Conservation (phyloP, 1,139 yeast species). For the Trichomonascaceae sp. region DNA sequence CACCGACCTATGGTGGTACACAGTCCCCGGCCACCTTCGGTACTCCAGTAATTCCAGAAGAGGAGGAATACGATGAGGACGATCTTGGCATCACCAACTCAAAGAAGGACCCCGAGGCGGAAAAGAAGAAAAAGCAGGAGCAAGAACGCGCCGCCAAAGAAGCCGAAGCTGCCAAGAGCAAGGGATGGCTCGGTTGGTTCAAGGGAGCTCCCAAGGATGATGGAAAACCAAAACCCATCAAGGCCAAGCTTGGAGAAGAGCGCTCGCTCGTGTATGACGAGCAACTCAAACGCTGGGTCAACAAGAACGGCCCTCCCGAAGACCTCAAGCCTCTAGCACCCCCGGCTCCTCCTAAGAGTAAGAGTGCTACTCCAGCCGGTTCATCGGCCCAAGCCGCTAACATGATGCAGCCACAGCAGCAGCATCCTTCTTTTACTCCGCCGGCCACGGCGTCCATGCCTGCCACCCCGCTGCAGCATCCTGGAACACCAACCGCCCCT, state of each 20-base stretch:
- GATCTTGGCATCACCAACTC: conserved; percentile 20
- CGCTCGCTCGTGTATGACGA: conserved; percentile 71
- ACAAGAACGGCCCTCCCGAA: conserved; percentile 59
- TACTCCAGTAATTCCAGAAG: conserved; percentile 14
- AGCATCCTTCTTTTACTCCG: conserved; percentile 12
- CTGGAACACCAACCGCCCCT: conserved; percentile 1
- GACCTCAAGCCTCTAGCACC: conserved; percentile 47
- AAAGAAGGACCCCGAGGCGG: conserved; percentile 7
- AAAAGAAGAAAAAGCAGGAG: conserved; percentile 8
- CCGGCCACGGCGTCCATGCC: conserved; percentile 4
- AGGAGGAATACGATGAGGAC: conserved; percentile 29
- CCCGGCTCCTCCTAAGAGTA: conserved; percentile 61
- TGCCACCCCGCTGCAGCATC: not conserved
- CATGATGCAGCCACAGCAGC: conserved; percentile 13
- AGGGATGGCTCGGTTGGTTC: conserved; percentile 41
- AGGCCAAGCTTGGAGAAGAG: conserved; percentile 79
- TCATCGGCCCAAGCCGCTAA: conserved; percentile 17
- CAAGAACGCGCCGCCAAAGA: conserved; percentile 12
- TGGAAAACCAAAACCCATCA: conserved; percentile 59
- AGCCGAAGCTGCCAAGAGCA: conserved; percentile 14
- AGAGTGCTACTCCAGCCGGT: conserved; percentile 1
- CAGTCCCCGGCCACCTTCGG: conserved; percentile 1
- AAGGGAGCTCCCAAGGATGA: conserved; percentile 25
- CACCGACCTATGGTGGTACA: not conserved
- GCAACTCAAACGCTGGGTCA: conserved; percentile 76